Percentiles rank a stretch among this genome's conserved stretches.
Evolutionary conservation across 495 filamentous ascomycete species (phyloP).

Genomic region (Chaetomium cochliodes): DNA sequence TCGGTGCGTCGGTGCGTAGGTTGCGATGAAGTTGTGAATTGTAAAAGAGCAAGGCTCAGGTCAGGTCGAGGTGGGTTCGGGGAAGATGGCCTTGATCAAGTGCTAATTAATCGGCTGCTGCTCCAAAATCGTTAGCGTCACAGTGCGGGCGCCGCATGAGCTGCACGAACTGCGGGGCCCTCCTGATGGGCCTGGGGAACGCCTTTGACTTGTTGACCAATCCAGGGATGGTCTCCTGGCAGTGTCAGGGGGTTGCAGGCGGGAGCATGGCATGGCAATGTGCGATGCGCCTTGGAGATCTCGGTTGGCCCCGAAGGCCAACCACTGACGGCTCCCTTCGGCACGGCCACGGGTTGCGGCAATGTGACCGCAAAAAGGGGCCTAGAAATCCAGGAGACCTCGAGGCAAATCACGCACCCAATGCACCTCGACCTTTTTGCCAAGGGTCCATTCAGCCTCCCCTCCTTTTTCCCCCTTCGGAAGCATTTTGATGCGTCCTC

Average conservation of each 20-base stretch:
- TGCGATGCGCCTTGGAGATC: constrained; percentile 9
- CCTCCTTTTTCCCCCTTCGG: background rate
- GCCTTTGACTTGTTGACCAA: constrained; percentile 20
- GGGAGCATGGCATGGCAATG: too few relatives aligned
- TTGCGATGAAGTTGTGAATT: constrained; percentile 3
- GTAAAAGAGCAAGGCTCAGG: constrained; percentile 4
- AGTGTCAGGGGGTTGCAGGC: background rate
- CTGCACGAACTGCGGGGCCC: constrained; percentile 1
- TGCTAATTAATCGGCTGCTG: constrained; percentile 15
- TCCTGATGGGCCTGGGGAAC: constrained; percentile 11
- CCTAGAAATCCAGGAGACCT: background rate
- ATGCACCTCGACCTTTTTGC: background rate
- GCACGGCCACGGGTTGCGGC: constrained; percentile 11
- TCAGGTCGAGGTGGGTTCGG: constrained; percentile 23
- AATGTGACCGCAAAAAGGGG: constrained; percentile 10
- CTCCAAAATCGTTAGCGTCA: constrained; percentile 18
- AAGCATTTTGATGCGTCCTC: background rate
- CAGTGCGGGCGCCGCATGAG: background rate
- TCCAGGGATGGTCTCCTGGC: constrained; percentile 20
- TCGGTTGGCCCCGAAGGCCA: background rate
- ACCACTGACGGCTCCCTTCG: constrained; percentile 6
- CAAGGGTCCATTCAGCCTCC: background rate
- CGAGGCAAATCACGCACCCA: background rate
- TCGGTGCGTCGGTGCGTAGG: background rate
- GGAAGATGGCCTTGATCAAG: constrained; percentile 28